Evolutionary conservation across 352 stramenopile genomes (phyloP).

Genomic region (Saprolegnia diclina): DNA sequence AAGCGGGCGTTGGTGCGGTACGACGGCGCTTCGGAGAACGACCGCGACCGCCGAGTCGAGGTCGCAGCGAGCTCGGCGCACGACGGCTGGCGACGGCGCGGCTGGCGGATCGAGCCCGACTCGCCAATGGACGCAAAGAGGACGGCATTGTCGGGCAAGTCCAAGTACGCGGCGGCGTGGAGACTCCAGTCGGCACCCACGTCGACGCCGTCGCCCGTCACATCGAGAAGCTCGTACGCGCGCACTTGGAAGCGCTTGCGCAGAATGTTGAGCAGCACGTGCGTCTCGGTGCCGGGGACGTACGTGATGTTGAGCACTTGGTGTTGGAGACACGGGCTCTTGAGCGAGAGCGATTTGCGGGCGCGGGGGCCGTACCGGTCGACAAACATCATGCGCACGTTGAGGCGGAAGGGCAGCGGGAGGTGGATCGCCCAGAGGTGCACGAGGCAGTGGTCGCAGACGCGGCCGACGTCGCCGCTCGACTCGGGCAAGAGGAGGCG

Average conservation of each 20-base stretch:
- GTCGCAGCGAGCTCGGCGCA: neutral
- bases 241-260: conserved; percentile 75
- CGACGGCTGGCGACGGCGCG: neutral
- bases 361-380: conserved; percentile 1
- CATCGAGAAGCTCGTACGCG: conserved; percentile 69
- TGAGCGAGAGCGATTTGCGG: conserved; percentile 67
- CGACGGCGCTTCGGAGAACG: conserved; percentile 14
- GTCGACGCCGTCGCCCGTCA: conserved; percentile 43
- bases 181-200: conserved; percentile 40
- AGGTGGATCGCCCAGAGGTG: conserved; percentile 78
- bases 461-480: conserved; percentile 48
- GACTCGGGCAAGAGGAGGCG: conserved; percentile 37
- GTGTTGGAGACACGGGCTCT: conserved; percentile 71
- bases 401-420: conserved; percentile 37
- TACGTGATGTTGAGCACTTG: conserved; percentile 75
- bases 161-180: conserved; percentile 33
- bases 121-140: conserved; percentile 76
- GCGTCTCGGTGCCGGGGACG: conserved; percentile 67
- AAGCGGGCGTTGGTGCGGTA: neutral
- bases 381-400: conserved; percentile 33
- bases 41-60: conserved; percentile 5
- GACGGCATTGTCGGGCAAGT: conserved; percentile 53
- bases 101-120: conserved; percentile 32
- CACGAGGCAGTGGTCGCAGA: conserved; percentile 70
- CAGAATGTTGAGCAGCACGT: conserved; percentile 66